Conservation (phyloP, 768 basidiomycete species). For the Stropharia rugosoannulata region DNA sequence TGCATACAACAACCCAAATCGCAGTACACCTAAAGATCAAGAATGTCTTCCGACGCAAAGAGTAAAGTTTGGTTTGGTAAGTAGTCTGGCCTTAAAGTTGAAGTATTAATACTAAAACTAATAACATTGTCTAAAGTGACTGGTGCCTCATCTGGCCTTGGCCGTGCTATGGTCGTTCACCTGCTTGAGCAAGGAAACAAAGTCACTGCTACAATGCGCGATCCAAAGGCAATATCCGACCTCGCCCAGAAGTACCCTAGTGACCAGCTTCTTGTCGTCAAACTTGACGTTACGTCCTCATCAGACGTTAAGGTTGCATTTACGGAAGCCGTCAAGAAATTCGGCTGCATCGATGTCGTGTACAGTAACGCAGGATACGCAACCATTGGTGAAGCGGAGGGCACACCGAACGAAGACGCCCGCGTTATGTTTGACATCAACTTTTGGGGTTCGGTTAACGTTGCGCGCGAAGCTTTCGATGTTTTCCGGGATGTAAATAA, state of each 20-base stretch:
- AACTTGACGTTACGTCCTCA: constrained; percentile 3
- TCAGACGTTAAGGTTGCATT: neutral
- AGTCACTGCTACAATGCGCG: neutral
- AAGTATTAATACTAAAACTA: too few species aligned
- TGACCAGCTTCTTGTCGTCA: neutral
- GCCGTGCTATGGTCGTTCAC: neutral
- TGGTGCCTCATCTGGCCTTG: neutral
- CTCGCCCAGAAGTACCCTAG: neutral
- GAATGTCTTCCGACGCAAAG: neutral
- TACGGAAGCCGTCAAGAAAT: neutral
- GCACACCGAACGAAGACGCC: neutral
- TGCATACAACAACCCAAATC: too few species aligned
- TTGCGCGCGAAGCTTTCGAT: neutral
- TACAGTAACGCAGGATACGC: constrained; percentile 5
- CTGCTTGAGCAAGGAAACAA: neutral
- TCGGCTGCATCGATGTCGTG: constrained; percentile 5
- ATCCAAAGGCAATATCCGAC: neutral
- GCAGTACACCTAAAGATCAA: neutral
- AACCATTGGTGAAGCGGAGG: neutral
- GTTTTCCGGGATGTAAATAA: neutral
- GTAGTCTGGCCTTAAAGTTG: neutral
- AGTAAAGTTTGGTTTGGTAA: neutral
- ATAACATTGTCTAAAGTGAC: neutral
- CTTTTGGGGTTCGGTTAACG: neutral
- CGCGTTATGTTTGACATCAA: neutral